Percentiles rank a stretch among this genome's conserved stretches.
phyloP scores from a whole-genome alignment of 192 early-diverging fungal species.

The Polychytrium aggregatum region DNA sequence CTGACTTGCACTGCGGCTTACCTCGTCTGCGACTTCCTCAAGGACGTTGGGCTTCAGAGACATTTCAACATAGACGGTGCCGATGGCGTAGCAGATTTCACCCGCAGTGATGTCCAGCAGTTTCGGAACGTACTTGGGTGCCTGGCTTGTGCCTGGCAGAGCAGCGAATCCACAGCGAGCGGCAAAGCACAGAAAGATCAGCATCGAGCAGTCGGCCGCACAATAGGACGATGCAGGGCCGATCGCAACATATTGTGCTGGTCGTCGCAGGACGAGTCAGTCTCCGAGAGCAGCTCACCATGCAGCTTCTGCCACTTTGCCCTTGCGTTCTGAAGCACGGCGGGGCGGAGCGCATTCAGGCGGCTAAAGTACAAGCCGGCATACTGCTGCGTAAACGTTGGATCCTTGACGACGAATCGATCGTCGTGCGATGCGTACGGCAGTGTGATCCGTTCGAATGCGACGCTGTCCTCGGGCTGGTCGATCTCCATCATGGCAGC shows the following conservation, averaged over 20 bases:
- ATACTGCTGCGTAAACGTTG: conserved; percentile 71
- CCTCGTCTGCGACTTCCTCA: conserved; percentile 74
- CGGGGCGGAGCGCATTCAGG: conserved; percentile 48
- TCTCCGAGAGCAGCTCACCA: conserved; percentile 4
- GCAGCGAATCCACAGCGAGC: neutral
- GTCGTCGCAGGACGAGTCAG: no score
- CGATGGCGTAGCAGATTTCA: conserved; percentile 60
- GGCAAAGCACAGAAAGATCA: no score
- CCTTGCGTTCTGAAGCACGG: conserved; percentile 44
- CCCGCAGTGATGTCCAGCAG: conserved; percentile 62
- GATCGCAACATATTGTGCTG: no score
- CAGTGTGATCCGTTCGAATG: no score
- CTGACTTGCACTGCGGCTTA: no score
- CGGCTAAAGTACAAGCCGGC: conserved; percentile 76
- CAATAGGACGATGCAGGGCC: no score
- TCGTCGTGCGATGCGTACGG: conserved; percentile 2
- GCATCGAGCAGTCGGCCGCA: no score
- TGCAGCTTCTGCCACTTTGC: conserved; percentile 32
- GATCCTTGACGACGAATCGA: conserved; percentile 43
- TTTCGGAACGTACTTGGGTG: conserved; percentile 35
- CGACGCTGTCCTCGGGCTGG: no score
- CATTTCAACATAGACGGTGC: conserved; percentile 85
- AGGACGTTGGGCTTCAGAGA: conserved; percentile 81
- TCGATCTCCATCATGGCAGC: no score
- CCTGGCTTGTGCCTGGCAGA: conserved; percentile 1